A percentile compares a stretch with the other conserved stretches of the same genome.
Conservation (phyloP, 176 grass and related monocot genomes). For the Lolium rigidum region DNA sequence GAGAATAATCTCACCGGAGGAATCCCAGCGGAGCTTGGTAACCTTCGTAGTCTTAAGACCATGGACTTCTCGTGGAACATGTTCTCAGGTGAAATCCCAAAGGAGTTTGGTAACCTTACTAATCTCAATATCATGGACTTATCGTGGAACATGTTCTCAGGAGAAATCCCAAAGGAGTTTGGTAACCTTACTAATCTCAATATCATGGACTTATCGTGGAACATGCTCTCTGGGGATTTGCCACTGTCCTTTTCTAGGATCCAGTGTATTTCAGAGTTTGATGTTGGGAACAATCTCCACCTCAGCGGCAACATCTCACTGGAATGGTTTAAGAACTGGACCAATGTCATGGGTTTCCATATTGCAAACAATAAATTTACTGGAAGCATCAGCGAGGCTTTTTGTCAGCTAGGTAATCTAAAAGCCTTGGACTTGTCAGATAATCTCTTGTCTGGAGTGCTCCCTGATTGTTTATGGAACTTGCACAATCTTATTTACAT, state of each 20-base stretch:
- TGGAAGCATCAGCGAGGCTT: conserved; percentile 5
- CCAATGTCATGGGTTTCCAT: conserved; percentile 45
- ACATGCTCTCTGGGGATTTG: conserved; percentile 11
- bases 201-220: neutral
- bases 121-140: neutral
- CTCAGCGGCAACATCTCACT: conserved; percentile 19
- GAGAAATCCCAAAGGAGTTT: neutral
- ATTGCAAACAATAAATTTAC: conserved; percentile 37
- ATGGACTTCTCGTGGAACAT: neutral
- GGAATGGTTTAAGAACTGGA: conserved; percentile 47
- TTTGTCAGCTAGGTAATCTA: neutral
- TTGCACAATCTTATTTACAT: neutral
- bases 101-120: neutral
- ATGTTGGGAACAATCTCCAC: too few relatives aligned
- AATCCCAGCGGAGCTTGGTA: conserved; percentile 13
- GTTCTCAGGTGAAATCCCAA: neutral
- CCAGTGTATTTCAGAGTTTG: too few relatives aligned
- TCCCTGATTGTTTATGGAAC: conserved; percentile 44
- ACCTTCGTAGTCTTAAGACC: neutral
- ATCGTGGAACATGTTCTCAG: neutral
- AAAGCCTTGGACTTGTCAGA: neutral
- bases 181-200: neutral
- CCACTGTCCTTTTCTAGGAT: conserved; percentile 1
- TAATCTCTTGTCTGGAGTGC: conserved; percentile 33
- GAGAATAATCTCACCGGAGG: conserved; percentile 28